Conservation (phyloP, 352 stramenopile species). For the Phytophthora fragariaefolia region DNA sequence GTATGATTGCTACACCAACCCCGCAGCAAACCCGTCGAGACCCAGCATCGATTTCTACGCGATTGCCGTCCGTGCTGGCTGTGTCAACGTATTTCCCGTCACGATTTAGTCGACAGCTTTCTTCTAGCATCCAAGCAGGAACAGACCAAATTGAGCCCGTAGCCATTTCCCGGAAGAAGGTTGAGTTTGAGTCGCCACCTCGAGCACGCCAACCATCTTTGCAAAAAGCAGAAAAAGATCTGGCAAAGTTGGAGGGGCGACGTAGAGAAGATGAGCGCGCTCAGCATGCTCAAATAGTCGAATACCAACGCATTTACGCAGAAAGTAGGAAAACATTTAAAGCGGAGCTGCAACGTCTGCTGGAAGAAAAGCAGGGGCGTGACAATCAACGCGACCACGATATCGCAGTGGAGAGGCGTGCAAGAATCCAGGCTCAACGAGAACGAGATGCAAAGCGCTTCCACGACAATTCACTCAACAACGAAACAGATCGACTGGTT, state of each 20-base stretch:
- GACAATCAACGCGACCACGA: conserved; percentile 27
- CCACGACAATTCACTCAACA: not conserved
- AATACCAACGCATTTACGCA: conserved; percentile 30
- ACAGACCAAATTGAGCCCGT: not conserved
- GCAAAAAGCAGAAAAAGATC: conserved; percentile 10
- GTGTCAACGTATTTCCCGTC: conserved; percentile 28
- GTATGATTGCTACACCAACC: not conserved
- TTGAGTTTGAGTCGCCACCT: conserved; percentile 21
- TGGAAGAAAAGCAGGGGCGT: conserved; percentile 13
- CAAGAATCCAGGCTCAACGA: conserved; percentile 15
- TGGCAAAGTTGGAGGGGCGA: conserved; percentile 6
- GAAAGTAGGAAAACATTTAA: conserved; percentile 26
- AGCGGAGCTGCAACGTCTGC: conserved; percentile 20
- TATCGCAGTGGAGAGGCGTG: conserved; percentile 19
- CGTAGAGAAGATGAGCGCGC: conserved; percentile 20
- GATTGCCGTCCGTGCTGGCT: conserved; percentile 31
- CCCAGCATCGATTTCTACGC: conserved; percentile 6
- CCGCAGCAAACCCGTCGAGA: not conserved
- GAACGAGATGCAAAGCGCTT: conserved; percentile 21
- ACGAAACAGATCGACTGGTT: conserved; percentile 13
- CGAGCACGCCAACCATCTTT: conserved; percentile 9
- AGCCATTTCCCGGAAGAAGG: conserved; percentile 35
- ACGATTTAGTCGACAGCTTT: conserved; percentile 1
- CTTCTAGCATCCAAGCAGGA: not conserved
- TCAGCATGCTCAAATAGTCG: conserved; percentile 21